Conservation (phyloP, 495 filamentous ascomycete genomes). For the Hypoxylon fuscum region DNA sequence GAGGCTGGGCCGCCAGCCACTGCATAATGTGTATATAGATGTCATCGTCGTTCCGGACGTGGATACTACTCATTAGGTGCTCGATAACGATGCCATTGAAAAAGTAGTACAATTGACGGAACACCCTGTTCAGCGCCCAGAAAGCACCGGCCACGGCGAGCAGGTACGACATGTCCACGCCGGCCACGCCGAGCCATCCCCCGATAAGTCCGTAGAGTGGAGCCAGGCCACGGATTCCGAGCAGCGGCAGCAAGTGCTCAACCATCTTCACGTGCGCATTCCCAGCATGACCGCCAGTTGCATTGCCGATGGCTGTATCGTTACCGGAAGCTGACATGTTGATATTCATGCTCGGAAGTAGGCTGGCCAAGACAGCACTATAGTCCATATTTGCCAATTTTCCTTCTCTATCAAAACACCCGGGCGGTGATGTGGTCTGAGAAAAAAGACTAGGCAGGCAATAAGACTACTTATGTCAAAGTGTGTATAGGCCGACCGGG, state of each 20-base stretch:
- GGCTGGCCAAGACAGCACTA: neutral
- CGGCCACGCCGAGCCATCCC: constrained; percentile 49
- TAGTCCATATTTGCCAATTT: constrained; percentile 30
- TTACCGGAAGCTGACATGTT: constrained; percentile 6
- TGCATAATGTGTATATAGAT: constrained; percentile 68
- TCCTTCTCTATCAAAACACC: neutral
- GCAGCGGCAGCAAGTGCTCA: constrained; percentile 39
- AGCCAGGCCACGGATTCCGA: constrained; percentile 32
- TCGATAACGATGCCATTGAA: constrained; percentile 43
- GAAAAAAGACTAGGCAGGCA: too few species aligned
- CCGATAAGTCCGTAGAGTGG: constrained; percentile 42
- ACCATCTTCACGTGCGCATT: constrained; percentile 29
- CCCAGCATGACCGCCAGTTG: neutral
- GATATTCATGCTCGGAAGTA: constrained; percentile 7
- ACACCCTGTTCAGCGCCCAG: constrained; percentile 52
- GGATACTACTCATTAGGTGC: constrained; percentile 64
- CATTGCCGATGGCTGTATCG: neutral
- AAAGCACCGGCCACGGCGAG: constrained; percentile 46
- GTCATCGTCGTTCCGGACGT: constrained; percentile 65
- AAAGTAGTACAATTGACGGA: constrained; percentile 41
- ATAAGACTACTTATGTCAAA: too few species aligned
- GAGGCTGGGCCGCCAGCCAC: constrained; percentile 66
- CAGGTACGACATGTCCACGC: constrained; percentile 51
- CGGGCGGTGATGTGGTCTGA: too few species aligned
- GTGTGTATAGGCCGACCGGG: too few species aligned